phyloP scores from a whole-genome alignment of 2,329 filamentous ascomycete species.

The Nigrospora osmanthi region DNA sequence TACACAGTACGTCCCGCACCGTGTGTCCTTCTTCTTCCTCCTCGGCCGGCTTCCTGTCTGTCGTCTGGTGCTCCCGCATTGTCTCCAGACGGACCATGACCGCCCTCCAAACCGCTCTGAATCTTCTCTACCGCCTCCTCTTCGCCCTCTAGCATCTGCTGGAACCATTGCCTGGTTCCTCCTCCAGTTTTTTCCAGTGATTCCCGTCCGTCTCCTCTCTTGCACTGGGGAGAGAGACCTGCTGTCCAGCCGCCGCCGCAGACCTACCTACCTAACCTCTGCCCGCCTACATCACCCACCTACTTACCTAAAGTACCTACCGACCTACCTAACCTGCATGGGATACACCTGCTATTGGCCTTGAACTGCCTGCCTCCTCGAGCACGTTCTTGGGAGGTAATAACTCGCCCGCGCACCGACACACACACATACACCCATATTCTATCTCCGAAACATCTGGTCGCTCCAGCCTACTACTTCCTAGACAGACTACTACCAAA shows the following conservation, averaged over 20 bases:
- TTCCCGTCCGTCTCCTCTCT: constrained; percentile 5
- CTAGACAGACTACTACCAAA: no score
- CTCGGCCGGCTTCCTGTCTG: no score
- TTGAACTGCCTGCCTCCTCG: background rate
- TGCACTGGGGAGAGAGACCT: constrained; percentile 1
- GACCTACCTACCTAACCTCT: background rate
- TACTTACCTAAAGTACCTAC: background rate
- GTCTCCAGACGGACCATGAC: constrained; percentile 15
- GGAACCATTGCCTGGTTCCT: constrained; percentile 25
- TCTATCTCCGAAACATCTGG: no score
- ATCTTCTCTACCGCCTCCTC: constrained; percentile 14
- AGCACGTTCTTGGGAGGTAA: no score
- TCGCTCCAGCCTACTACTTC: no score
- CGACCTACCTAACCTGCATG: background rate
- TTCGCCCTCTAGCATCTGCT: constrained; percentile 23
- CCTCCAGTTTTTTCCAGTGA: constrained; percentile 5
- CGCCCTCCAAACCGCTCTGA: constrained; percentile 16
- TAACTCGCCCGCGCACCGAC: no score
- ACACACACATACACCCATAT: no score
- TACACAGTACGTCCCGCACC: no score
- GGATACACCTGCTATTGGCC: background rate
- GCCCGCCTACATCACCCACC: background rate
- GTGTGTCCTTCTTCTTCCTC: no score
- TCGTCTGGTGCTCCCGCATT: no score
- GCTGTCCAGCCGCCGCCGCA: background rate